Conservation (phyloP, 257 asterid genomes). For the Nicotiana undulata region DNA sequence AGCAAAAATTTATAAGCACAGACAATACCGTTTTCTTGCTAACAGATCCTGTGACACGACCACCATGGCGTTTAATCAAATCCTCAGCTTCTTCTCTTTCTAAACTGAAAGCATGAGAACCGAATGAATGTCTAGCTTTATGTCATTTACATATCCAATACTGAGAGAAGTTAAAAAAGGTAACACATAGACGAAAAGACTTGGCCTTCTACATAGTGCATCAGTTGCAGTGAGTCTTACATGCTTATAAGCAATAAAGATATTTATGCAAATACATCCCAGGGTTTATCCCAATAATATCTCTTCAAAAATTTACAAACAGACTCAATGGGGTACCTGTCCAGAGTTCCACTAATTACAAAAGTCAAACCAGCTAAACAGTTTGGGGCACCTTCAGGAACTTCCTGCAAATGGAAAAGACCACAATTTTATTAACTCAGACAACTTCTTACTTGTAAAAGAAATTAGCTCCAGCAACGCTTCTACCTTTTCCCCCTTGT, state of each 20-base stretch:
- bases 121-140: neutral
- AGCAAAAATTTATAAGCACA: conserved; percentile 3
- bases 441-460: neutral
- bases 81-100: conserved; percentile 99
- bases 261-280: neutral
- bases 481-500: conserved; percentile 93
- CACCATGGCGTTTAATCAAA: conserved; percentile 91
- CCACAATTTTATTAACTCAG: neutral
- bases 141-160: neutral
- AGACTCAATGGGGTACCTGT: conserved; percentile 49
- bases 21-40: conserved; percentile 91
- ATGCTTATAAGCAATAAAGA: neutral
- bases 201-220: neutral
- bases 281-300: neutral
- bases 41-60: conserved; percentile 96
- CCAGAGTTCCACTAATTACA: conserved; percentile 98
- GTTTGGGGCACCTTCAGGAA: conserved; percentile 87
- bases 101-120: conserved; percentile 46
- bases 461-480: conserved; percentile 7
- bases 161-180: neutral
- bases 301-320: neutral
- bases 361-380: conserved; percentile 90
- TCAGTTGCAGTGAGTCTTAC: neutral
- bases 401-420: conserved; percentile 55
- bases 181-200: neutral